Conservation (phyloP, 2,329 filamentous ascomycete species). For the Epichloe coenophiala region DNA sequence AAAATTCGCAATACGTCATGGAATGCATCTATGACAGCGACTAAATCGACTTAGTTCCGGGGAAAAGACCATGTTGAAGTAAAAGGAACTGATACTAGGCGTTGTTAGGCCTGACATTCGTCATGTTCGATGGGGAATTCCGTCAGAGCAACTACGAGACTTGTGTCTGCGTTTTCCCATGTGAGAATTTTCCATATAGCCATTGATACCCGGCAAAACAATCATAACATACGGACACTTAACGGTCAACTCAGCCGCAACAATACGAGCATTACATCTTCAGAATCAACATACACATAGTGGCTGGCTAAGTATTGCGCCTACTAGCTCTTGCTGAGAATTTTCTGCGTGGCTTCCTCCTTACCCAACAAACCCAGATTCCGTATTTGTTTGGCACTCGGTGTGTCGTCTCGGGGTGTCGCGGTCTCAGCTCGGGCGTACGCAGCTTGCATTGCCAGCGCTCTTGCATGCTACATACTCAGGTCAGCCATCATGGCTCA, state of each 20-base stretch:
- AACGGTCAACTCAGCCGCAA: neutral
- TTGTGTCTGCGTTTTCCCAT: neutral
- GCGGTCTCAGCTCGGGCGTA: constrained; percentile 69
- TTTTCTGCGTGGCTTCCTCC: constrained; percentile 63
- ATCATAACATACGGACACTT: neutral
- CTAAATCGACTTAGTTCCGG: too few relatives aligned
- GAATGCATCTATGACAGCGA: too few relatives aligned
- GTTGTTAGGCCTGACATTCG: too few relatives aligned
- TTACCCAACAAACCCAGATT: constrained; percentile 73
- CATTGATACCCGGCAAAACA: too few relatives aligned
- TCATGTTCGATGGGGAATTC: neutral
- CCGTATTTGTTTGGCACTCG: constrained; percentile 74
- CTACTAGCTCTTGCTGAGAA: constrained; percentile 26
- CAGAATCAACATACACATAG: neutral
- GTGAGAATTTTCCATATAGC: neutral
- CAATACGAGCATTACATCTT: neutral
- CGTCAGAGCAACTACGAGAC: neutral
- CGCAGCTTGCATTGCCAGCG: constrained; percentile 65
- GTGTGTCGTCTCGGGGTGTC: constrained; percentile 65
- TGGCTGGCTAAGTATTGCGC: neutral
- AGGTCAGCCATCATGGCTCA: constrained; percentile 7
- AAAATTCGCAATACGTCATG: too few relatives aligned
- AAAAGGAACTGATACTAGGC: too few relatives aligned
- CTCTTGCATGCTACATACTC: constrained; percentile 54
- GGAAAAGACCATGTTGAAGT: too few relatives aligned